A percentile compares a stretch with the other conserved stretches of the same genome.
Evolutionary conservation across 1,284 basidiomycete genomes (phyloP).

Genomic region (Termitomyces sp.): DNA sequence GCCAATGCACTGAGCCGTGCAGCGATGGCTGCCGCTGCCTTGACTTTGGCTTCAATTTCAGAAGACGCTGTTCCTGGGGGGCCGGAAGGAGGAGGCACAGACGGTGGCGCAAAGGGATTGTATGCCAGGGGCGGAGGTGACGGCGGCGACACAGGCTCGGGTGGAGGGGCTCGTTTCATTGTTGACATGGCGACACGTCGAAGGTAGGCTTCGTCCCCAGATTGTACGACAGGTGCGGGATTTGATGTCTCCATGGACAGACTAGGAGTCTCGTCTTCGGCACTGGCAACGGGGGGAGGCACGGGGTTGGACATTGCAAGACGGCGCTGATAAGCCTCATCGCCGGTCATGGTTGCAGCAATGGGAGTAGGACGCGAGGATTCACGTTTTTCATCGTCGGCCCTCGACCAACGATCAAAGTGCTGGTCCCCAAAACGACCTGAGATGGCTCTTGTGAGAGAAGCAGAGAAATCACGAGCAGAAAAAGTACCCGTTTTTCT

Average conservation of each 20-base stretch:
- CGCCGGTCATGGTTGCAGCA: constrained; percentile 44
- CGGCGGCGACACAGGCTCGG: constrained; percentile 25
- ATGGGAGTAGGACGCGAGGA: constrained; percentile 23
- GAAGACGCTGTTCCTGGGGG: constrained; percentile 25
- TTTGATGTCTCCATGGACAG: constrained; percentile 17
- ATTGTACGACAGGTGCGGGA: constrained; percentile 29
- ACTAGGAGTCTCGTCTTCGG: constrained; percentile 29
- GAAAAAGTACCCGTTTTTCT: constrained; percentile 56
- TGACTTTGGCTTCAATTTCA: constrained; percentile 58
- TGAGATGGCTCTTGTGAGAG: constrained; percentile 22
- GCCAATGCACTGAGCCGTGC: constrained; percentile 61
- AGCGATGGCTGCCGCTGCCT: constrained; percentile 79
- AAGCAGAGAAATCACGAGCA: not conserved
- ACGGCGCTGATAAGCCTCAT: constrained; percentile 61
- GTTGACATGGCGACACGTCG: constrained; percentile 55
- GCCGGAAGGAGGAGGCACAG: constrained; percentile 45
- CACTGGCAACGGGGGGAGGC: constrained; percentile 15
- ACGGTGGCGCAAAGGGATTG: constrained; percentile 62
- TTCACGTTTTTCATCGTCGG: constrained; percentile 41
- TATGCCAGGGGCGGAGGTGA: constrained; percentile 52
- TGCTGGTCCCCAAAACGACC: constrained; percentile 51
- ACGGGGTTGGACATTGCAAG: constrained; percentile 45
- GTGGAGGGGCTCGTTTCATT: constrained; percentile 18
- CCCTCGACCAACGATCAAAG: constrained; percentile 49
- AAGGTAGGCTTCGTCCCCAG: constrained; percentile 70